Evolutionary conservation across 1,284 basidiomycete genomes (phyloP), one percentile per base, ranked within the genome.

Genomic region (Leccinum angustisporum): DNA sequence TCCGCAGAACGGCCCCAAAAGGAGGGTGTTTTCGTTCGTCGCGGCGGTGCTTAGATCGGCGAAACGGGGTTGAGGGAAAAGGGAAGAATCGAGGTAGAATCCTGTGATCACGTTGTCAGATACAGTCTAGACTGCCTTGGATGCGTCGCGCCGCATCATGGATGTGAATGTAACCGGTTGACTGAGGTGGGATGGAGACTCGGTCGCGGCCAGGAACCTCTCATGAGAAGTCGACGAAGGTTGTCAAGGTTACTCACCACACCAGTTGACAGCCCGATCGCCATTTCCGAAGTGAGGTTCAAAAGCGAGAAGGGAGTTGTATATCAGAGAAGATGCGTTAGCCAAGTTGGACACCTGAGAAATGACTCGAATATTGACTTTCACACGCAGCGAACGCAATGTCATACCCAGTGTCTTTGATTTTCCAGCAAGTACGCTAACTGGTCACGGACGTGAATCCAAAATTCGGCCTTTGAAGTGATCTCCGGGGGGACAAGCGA

Each of bases 1-100:
- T 55, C 94, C 94, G 66, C 86, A 89, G 76, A 95, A 97, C 0
- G 94, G 94, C 0, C 90, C 94, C 3, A 95, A 79, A 48, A 93
- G 77, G 10, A 95, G 78, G 1, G 54, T 68, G 53, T 66, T 62
- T 68, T 74, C 57, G 5, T 54, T 11, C 46, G 50, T 51, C 48
- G 51, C 36, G 11, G 40, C 8, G 31, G 56, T 68, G 65, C 48
- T 58, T 54, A 65, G 48, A 55, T 59, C 64, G 57, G 62, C 34
- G 36, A 76, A 64, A 52, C 74, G 75, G 53, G 86, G 80, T 21
- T 65, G 57, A 38, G 89, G 91, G 69, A 87, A 90, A 50, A 90
- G 76, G 40, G 79, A 76, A 1, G 88, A 80, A 66, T 85, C 77
- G 59, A 95, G 76, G 77, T 97, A 96, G 78, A 97, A 95, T 21